Evolutionary conservation across 2,329 filamentous ascomycete genomes (phyloP).

Genomic region (Setomelanomma holmii): DNA sequence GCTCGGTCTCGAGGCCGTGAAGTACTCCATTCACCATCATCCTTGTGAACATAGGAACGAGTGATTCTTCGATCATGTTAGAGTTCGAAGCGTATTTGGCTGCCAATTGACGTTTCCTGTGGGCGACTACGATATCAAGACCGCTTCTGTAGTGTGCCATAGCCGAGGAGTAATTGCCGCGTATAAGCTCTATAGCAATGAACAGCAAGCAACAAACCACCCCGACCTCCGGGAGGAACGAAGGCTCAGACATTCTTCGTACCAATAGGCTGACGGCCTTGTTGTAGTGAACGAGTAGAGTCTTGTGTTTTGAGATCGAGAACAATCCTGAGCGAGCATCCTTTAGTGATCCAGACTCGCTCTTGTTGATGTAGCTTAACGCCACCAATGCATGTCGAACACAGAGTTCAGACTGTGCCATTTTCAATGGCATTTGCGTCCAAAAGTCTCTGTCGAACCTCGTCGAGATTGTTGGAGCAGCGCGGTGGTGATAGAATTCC

Average conservation of each 20-base stretch:
- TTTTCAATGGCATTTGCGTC: constrained; percentile 50
- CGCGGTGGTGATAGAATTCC: constrained; percentile 53
- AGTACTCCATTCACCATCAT: constrained; percentile 18
- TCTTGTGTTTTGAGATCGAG: constrained; percentile 7
- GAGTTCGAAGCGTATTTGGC: background rate
- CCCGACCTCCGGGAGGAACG: constrained; percentile 39
- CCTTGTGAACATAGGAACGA: constrained; percentile 24
- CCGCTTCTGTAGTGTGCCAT: constrained; percentile 44
- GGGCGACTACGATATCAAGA: background rate
- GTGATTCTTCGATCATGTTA: constrained; percentile 14
- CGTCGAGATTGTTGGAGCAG: constrained; percentile 43
- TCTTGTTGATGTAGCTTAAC: constrained; percentile 42
- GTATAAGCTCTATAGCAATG: constrained; percentile 51
- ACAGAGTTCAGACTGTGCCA: constrained; percentile 48
- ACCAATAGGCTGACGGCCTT: constrained; percentile 41
- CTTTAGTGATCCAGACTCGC: constrained; percentile 9
- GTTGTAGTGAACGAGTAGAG: constrained; percentile 49
- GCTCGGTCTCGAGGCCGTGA: constrained; percentile 9
- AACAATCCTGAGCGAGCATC: constrained; percentile 6
- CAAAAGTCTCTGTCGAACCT: constrained; percentile 47
- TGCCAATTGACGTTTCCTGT: background rate
- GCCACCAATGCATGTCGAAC: constrained; percentile 53
- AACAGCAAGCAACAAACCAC: constrained; percentile 54
- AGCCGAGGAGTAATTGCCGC: constrained; percentile 49
- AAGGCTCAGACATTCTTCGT: constrained; percentile 33